A percentile compares a stretch with the other conserved stretches of the same genome.
phyloP scores from a whole-genome alignment of 2,329 filamentous ascomycete species.

The Elsinoe fawcettii region DNA sequence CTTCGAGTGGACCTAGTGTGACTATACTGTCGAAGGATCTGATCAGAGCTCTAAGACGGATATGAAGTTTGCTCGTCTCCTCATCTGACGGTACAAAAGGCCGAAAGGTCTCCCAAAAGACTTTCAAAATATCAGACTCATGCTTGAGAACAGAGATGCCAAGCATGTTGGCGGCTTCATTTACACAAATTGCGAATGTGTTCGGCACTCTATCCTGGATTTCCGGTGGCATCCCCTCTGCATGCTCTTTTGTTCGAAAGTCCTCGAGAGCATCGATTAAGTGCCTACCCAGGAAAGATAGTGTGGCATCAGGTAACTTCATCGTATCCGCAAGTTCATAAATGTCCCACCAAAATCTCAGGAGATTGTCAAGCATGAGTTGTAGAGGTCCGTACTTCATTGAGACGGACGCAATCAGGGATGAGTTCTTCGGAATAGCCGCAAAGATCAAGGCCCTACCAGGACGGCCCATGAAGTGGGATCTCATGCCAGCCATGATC shows the following conservation, averaged over 20 bases:
- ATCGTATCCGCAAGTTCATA: neutral
- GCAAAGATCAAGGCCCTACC: neutral
- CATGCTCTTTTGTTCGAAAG: too few species aligned
- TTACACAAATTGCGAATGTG: neutral
- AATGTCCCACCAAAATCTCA: neutral
- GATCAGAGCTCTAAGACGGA: neutral
- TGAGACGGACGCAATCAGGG: neutral
- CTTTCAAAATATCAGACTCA: neutral
- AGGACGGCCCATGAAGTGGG: neutral
- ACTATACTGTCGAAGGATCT: neutral
- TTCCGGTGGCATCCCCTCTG: too few species aligned
- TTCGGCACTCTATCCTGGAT: neutral
- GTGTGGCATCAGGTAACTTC: neutral
- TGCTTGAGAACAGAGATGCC: neutral
- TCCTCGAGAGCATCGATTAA: neutral
- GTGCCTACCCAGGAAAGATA: neutral
- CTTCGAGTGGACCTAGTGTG: neutral
- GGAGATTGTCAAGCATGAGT: neutral
- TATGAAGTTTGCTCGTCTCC: neutral
- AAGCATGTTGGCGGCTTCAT: neutral
- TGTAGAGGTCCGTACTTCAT: neutral
- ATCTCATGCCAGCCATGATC: neutral
- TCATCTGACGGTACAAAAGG: neutral
- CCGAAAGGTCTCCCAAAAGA: neutral
- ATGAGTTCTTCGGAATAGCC: neutral